Percentiles rank a stretch among this genome's conserved stretches.
phyloP scores from a whole-genome alignment of 495 filamentous ascomycete species.

The Aspergillus saccharolyticus region DNA sequence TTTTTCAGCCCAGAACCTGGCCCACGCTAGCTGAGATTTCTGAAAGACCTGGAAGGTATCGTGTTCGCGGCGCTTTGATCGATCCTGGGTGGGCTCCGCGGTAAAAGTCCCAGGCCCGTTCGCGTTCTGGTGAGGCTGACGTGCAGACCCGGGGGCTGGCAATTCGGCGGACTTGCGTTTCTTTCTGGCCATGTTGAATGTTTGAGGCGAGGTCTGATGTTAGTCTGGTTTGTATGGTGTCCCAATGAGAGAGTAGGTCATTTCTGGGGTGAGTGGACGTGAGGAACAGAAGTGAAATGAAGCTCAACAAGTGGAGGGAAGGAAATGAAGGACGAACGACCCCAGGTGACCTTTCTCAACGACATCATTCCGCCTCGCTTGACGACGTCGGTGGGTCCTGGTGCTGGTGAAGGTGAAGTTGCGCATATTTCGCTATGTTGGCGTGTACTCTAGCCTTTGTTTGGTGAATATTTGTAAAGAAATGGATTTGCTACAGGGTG shows the following conservation, averaged over 20 bases:
- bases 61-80: not conserved
- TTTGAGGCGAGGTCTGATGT: not conserved
- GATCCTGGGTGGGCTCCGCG: not conserved
- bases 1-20: conserved; percentile 4
- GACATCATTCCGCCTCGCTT: no score
- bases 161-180: not conserved
- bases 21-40: not conserved
- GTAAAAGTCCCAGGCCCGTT: not conserved
- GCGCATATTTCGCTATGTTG: no score
- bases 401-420: no score
- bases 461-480: no score
- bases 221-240: not conserved
- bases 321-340: not conserved
- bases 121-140: not conserved
- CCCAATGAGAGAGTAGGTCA: not conserved
- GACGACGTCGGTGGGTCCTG: no score
- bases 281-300: not conserved
- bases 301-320: not conserved
- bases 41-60: not conserved
- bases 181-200: not conserved
- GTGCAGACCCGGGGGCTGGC: not conserved
- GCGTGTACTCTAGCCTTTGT: no score
- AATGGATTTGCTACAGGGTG: no score
- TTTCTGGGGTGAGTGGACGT: not conserved
- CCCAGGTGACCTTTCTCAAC: no score